These are phyloP conservation scores for Hemileia vastatrix DNA, from an alignment of 1,284 basidiomycete genomes.

Conservation along the genomic window DNA sequence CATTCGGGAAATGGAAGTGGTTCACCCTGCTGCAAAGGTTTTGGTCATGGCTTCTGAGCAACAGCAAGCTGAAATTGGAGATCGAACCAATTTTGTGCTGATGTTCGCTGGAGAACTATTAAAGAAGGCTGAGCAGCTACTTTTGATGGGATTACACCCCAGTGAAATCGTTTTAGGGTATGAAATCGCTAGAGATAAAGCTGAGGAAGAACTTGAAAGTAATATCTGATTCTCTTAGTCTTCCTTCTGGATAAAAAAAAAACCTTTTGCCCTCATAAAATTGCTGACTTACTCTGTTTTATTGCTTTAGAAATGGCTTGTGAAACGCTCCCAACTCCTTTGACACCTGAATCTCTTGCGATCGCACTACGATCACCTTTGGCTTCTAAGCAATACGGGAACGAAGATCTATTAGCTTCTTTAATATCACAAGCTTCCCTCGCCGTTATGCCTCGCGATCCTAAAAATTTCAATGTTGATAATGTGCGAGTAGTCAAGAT, in stretches of 20 bases:
- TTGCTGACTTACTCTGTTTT: not conserved
- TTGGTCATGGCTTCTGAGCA: slow-evolving; percentile 96
- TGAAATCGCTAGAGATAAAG: slow-evolving; percentile 81
- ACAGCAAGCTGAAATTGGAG: slow-evolving; percentile 97
- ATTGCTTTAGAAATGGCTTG: not conserved
- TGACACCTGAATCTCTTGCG: slow-evolving; percentile 66
- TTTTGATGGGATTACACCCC: slow-evolving; percentile 94
- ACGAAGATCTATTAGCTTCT: slow-evolving; percentile 68
- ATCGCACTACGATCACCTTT: slow-evolving; percentile 79
- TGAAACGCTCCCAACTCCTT: slow-evolving; percentile 59
- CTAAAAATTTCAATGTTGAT: slow-evolving; percentile 87
- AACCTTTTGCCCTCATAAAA: no score
- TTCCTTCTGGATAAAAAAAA: no score
- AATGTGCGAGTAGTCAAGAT: slow-evolving; percentile 98
- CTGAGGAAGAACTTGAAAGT: slow-evolving; percentile 79
- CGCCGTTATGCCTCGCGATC: slow-evolving; percentile 74
- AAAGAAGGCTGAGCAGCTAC: slow-evolving; percentile 82
- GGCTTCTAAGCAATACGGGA: slow-evolving; percentile 94
- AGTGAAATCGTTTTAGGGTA: slow-evolving; percentile 82
- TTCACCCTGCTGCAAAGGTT: slow-evolving; percentile 94
- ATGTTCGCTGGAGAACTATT: slow-evolving; percentile 93
- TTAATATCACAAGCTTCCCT: slow-evolving; percentile 89
- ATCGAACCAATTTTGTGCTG: slow-evolving; percentile 88
- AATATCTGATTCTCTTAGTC: slow-evolving; percentile 25
- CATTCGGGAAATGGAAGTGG: slow-evolving; percentile 94